phyloP scores from a whole-genome alignment of 495 filamentous ascomycete species.

The Penicillium daleae region DNA sequence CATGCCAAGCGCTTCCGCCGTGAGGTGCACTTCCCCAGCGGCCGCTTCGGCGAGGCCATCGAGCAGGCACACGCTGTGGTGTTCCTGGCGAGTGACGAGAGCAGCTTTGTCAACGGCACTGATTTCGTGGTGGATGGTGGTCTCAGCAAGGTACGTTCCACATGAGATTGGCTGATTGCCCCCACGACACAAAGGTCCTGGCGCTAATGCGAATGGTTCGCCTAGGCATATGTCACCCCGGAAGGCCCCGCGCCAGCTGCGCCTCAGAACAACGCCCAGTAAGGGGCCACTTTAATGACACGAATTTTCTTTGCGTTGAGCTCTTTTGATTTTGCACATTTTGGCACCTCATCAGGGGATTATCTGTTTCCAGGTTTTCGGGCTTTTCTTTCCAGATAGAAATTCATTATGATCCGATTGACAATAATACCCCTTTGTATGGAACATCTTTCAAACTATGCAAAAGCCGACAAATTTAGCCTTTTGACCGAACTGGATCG shows the following conservation, averaged over 20 bases:
- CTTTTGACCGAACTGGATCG: not conserved
- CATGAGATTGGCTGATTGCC: not conserved
- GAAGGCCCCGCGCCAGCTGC: conserved; percentile 74
- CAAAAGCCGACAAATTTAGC: not conserved
- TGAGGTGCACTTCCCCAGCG: conserved; percentile 92
- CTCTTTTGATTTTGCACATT: not conserved
- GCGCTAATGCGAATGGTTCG: conserved; percentile 19
- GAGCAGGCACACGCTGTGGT: conserved; percentile 94
- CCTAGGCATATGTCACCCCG: conserved; percentile 83
- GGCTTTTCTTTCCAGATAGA: not conserved
- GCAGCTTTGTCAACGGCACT: conserved; percentile 87
- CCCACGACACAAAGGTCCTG: not conserved
- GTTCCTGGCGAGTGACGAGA: conserved; percentile 93
- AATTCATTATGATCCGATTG: not conserved
- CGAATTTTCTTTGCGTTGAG: conserved; percentile 10
- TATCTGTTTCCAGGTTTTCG: not conserved
- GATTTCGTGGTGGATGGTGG: conserved; percentile 98
- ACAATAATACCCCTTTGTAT: not conserved
- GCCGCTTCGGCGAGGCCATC: conserved; percentile 94
- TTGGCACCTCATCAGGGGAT: not conserved
- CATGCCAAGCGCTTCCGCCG: conserved; percentile 78
- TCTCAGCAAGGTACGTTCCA: conserved; percentile 71
- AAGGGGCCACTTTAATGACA: conserved; percentile 13
- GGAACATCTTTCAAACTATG: not conserved
- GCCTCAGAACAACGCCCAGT: conserved; percentile 65